Base-by-base conservation (phyloP, 352 stramenopile species). In the Phytophthora pini region DNA sequence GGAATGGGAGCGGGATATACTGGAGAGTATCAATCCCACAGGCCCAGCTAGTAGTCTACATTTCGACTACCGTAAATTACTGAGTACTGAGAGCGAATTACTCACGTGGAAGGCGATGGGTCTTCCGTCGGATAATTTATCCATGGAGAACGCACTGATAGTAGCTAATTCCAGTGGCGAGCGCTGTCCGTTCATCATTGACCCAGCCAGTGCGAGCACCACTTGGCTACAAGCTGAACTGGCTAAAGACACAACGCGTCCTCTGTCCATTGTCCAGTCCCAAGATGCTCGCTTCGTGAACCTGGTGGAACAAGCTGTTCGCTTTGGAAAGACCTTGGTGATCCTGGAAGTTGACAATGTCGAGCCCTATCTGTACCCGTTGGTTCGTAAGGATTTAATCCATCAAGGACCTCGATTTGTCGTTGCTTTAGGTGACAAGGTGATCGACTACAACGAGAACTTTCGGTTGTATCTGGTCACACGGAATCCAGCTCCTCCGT, bases 281-380 rank as follows among this genome's bases (percentile, higher is more conserved):
- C 82, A 93, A 53, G 93, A 98, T 31, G 38, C 83, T 7, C 84
- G 90, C 2, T 98, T 99, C 46, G 86, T 93, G 5, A 98, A 87
- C 48, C 72, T 92, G 11, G 93, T 99, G 10, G 95, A 98, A 50
- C 93, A 98, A 49, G 89, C 93, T 24, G 95, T 98, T 5, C 91
- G 95, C 12, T 99, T 99, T 57, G 96, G 96, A n/a, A 98, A 98
- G 56, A 98, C 95, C 1, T 78, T 99, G 1, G 79, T 98, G 3
- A 77, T 99, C 20, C 70, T 97, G 4, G 96, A 99, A 58, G 89
- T 96, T 4, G 93, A 98, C 70, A 84, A 70, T 4, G 76, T 99
- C 0, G 91, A 98, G 60, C 88, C 96, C 9, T 96, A 97, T 68
- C 61, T 99, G 55, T 98, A 98, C 48, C 93, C 96, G 2, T 70